Percentiles rank a stretch among this genome's conserved stretches.
phyloP scores from a whole-genome alignment of 306 rosid species.

The Fragaria ananassa region DNA sequence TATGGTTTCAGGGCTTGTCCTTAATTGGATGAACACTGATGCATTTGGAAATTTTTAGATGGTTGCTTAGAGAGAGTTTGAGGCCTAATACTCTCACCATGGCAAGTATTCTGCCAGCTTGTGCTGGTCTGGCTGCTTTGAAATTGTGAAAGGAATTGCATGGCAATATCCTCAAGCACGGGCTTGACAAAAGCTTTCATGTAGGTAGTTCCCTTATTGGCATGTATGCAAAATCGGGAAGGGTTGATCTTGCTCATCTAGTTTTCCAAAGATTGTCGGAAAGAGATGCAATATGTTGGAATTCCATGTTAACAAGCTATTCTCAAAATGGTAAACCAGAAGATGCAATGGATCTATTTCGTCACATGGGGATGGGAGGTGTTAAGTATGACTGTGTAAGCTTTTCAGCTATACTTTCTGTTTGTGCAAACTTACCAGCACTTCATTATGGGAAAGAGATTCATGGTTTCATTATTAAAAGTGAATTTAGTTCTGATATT shows the following conservation, averaged over 20 bases:
- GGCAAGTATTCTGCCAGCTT: constrained; percentile 74
- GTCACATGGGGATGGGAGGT: constrained; percentile 60
- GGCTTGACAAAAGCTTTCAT: constrained; percentile 39
- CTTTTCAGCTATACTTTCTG: constrained; percentile 65
- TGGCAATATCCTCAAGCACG: constrained; percentile 47
- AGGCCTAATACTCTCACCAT: constrained; percentile 58
- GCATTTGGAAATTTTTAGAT: constrained; percentile 55
- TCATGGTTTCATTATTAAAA: constrained; percentile 58
- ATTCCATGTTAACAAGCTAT: constrained; percentile 67
- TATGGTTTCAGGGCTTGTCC: constrained; percentile 70
- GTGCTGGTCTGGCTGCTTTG: constrained; percentile 59
- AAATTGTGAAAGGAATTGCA: constrained; percentile 76
- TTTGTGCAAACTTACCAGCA: constrained; percentile 62
- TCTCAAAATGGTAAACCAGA: constrained; percentile 68
- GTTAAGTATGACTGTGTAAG: constrained; percentile 56
- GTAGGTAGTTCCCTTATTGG: constrained; percentile 67
- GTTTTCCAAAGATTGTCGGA: constrained; percentile 47
- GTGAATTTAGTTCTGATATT: constrained; percentile 44
- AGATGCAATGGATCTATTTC: constrained; percentile 59
- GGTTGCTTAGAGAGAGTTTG: constrained; percentile 56
- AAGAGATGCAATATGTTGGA: constrained; percentile 80
- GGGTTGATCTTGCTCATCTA: constrained; percentile 60
- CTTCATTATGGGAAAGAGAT: constrained; percentile 66
- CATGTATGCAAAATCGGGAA: constrained; percentile 86
- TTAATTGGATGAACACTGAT: constrained; percentile 50